Evolutionary conservation across 306 rosid genomes (phyloP).

Genomic region (Cajanus cajan): DNA sequence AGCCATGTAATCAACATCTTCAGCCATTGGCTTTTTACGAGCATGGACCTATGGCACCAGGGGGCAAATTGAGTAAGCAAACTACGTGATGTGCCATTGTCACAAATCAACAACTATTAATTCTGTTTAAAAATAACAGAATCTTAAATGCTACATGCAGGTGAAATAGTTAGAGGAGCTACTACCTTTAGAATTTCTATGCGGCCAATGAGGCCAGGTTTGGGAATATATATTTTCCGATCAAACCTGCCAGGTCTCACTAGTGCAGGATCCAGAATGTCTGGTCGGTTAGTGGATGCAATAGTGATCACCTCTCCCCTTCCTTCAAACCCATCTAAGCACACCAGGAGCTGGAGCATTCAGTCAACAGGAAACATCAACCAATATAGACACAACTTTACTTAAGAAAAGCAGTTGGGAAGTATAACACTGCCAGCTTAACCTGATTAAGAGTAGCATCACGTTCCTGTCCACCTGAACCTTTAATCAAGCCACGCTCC

Average conservation of each 20-base stretch:
- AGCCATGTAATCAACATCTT: conserved; percentile 89
- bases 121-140: neutral
- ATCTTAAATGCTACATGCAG: conserved; percentile 3
- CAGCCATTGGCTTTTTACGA: conserved; percentile 92
- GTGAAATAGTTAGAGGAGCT: neutral
- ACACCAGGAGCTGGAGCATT: conserved; percentile 81
- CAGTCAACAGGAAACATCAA: conserved; percentile 39
- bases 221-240: conserved; percentile 87
- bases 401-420: conserved; percentile 1
- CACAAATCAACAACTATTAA: conserved; percentile 13
- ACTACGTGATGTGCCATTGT: neutral
- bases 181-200: conserved; percentile 83
- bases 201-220: conserved; percentile 94
- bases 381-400: conserved; percentile 14
- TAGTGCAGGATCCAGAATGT: conserved; percentile 94
- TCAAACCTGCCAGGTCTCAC: conserved; percentile 98
- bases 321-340: conserved; percentile 98
- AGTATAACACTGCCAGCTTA: conserved; percentile 9
- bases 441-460: conserved; percentile 99
- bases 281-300: conserved; percentile 97
- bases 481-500: conserved; percentile 98
- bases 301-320: conserved; percentile 96
- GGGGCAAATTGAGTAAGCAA: conserved; percentile 10
- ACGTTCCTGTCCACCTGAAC: conserved; percentile 99
- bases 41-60: conserved; percentile 80